Percentiles rank a stretch among this genome's conserved stretches.
Conservation (phyloP, 768 basidiomycete genomes). For the Amanita rubescens region DNA sequence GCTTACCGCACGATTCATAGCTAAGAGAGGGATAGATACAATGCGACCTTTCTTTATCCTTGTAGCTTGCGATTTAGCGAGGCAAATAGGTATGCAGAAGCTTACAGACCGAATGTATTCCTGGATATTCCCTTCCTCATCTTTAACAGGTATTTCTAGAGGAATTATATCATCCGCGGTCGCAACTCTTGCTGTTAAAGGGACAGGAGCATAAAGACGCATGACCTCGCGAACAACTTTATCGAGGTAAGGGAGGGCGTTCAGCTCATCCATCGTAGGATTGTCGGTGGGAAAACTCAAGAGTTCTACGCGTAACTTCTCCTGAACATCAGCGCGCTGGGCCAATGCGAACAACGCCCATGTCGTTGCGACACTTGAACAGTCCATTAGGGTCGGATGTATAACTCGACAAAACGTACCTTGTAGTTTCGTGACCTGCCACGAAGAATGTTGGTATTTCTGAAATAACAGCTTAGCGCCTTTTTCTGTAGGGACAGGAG, state of each 20-base stretch:
- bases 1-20: conserved; percentile 41
- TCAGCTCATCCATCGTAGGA: conserved; percentile 65
- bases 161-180: conserved; percentile 48
- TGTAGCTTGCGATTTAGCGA: too few species aligned
- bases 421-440: conserved; percentile 55
- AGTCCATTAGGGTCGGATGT: background rate
- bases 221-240: conserved; percentile 53
- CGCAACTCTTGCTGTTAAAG: conserved; percentile 34
- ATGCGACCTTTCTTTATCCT: conserved; percentile 39
- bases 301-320: conserved; percentile 52
- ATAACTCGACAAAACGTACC: conserved; percentile 17
- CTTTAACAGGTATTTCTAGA: conserved; percentile 36
- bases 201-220: conserved; percentile 47
- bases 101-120: conserved; percentile 31
- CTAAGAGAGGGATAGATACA: conserved; percentile 42
- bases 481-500: background rate
- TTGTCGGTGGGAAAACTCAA: conserved; percentile 41
- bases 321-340: conserved; percentile 40
- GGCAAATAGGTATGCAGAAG: background rate
- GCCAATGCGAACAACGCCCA: conserved; percentile 58
- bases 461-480: conserved; percentile 15
- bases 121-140: conserved; percentile 33
- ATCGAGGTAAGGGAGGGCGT: conserved; percentile 62
- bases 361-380: conserved; percentile 32
- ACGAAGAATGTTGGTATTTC: conserved; percentile 57